Evolutionary conservation across 805 yeast species (phyloP).

Genomic region (Candida coquimbonensis): DNA sequence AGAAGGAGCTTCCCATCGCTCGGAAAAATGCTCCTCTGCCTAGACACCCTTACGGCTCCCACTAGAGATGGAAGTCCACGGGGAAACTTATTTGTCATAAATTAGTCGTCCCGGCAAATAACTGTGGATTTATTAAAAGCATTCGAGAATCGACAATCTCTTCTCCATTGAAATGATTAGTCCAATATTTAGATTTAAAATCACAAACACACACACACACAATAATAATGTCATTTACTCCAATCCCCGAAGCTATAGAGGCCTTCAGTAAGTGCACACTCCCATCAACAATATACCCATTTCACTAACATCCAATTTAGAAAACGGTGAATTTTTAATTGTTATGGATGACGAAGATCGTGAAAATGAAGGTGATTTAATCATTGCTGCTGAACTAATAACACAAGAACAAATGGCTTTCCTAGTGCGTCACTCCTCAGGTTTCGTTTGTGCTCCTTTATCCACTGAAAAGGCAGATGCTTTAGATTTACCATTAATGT

Average conservation of each 20-base stretch:
- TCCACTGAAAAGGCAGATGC: slow-evolving; percentile 70
- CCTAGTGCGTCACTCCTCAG: slow-evolving; percentile 78
- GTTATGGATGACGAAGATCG: slow-evolving; percentile 97
- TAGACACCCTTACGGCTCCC: too few relatives aligned
- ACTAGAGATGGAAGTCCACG: neutral
- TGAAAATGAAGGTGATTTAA: slow-evolving; percentile 96
- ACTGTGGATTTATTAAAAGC: slow-evolving; percentile 1
- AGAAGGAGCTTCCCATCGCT: too few relatives aligned
- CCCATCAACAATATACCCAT: too few relatives aligned
- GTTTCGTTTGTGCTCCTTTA: slow-evolving; percentile 91
- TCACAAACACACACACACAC: neutral
- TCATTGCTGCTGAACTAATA: slow-evolving; percentile 79
- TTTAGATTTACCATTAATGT: slow-evolving; percentile 75
- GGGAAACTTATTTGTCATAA: neutral
- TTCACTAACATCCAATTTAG: slow-evolving; percentile 8
- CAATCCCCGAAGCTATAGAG: slow-evolving; percentile 65
- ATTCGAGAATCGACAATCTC: neutral
- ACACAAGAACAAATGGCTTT: slow-evolving; percentile 91
- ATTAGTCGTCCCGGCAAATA: neutral
- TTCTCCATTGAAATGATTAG: neutral
- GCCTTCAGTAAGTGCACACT: slow-evolving; percentile 43
- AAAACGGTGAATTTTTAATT: slow-evolving; percentile 54
- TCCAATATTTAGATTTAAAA: neutral
- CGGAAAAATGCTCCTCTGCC: too few relatives aligned
- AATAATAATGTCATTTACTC: slow-evolving; percentile 29